Evolutionary conservation across 495 filamentous ascomycete genomes (phyloP).

Genomic region (Hypoxylon perforatum): DNA sequence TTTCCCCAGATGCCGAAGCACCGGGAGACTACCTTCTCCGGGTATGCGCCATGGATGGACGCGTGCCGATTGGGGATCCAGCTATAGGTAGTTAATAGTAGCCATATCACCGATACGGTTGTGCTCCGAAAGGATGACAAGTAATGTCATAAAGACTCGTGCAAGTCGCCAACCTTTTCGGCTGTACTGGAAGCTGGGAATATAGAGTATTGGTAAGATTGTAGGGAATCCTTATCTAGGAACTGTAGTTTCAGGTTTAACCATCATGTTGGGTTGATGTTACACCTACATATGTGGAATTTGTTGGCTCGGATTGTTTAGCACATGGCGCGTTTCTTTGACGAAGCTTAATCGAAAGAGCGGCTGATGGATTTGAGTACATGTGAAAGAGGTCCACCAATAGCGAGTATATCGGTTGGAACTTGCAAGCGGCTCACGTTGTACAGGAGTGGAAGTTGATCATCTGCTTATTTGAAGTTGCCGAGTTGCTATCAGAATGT

Average conservation of each 20-base stretch:
- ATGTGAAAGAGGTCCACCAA: background rate
- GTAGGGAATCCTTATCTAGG: slow-evolving; percentile 8
- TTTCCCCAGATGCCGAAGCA: slow-evolving; percentile 44
- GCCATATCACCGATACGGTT: slow-evolving; percentile 24
- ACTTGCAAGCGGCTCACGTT: background rate
- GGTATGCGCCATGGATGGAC: slow-evolving; percentile 34
- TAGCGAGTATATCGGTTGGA: background rate
- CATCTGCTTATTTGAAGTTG: background rate
- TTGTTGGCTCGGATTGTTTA: background rate
- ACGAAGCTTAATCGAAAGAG: background rate
- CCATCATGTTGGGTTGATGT: slow-evolving; percentile 3
- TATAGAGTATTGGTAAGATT: background rate
- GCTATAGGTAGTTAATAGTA: slow-evolving; percentile 17
- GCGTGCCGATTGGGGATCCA: slow-evolving; percentile 38
- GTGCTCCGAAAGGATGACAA: slow-evolving; percentile 20
- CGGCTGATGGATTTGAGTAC: background rate
- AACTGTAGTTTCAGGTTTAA: slow-evolving; percentile 5
- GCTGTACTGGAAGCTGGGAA: slow-evolving; percentile 23
- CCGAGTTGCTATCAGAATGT: slow-evolving; percentile 21
- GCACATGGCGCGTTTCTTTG: background rate
- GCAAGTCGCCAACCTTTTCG: slow-evolving; percentile 12
- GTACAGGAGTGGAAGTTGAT: background rate
- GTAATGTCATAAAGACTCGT: slow-evolving; percentile 2
- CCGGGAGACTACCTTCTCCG: slow-evolving; percentile 35
- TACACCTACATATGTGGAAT: background rate